These are phyloP conservation scores for Scedosporium aurantiacum DNA, from an alignment of 2,329 filamentous ascomycete species.

Conservation along the genomic window DNA sequence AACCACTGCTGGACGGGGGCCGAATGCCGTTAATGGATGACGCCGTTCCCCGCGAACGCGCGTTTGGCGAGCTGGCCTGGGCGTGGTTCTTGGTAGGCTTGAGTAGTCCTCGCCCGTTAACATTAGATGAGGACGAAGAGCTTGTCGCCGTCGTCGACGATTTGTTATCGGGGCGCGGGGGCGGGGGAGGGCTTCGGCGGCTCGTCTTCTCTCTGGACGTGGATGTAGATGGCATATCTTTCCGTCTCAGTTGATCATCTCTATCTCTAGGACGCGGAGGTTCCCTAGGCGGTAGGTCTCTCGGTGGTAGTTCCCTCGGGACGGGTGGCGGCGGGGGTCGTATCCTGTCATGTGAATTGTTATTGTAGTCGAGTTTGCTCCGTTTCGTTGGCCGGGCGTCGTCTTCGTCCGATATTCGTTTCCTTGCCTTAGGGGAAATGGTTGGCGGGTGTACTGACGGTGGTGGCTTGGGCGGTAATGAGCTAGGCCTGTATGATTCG, in stretches of 20 bases:
- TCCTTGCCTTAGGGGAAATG: background rate
- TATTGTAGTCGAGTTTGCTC: conserved; percentile 3
- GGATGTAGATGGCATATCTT: background rate
- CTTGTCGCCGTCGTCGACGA: conserved; percentile 21
- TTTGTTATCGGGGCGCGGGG: conserved; percentile 13
- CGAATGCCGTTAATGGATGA: conserved; percentile 32
- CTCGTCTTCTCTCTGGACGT: background rate
- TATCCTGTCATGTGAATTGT: background rate
- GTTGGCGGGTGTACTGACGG: background rate
- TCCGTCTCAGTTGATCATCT: background rate
- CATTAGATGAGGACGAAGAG: conserved; percentile 16
- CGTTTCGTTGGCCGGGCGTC: conserved; percentile 4
- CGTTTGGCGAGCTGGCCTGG: conserved; percentile 22
- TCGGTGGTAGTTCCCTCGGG: background rate
- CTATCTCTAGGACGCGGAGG: background rate
- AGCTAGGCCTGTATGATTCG: background rate
- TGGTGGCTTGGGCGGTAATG: conserved; percentile 6
- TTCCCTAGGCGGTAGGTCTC: background rate
- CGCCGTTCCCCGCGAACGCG: conserved; percentile 23
- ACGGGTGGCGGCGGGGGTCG: background rate
- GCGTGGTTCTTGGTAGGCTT: conserved; percentile 18
- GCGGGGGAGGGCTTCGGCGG: background rate
- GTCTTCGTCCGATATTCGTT: conserved; percentile 5
- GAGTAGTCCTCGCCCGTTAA: conserved; percentile 24
- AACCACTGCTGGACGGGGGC: conserved; percentile 17